Evolutionary conservation across 306 rosid species (phyloP), one percentile per base, ranked within the genome.

Genomic region (Lithocarpus polystachyus): DNA sequence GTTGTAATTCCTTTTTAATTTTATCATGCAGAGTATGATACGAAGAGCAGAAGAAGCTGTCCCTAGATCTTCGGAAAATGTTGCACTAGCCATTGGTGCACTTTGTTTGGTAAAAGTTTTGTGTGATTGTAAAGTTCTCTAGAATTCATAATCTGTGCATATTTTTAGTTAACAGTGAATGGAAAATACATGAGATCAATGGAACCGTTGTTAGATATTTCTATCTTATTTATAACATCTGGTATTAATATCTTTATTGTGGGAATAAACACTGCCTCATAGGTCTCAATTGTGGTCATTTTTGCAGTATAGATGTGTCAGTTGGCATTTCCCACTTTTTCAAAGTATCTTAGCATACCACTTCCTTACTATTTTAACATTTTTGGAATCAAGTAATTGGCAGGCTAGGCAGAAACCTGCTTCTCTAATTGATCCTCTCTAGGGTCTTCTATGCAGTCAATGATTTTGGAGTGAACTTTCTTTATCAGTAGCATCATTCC

Each of bases 51-150:
- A 89, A 80, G 95, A 83, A 86, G 91, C 92, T 77, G 80, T 92
- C 72, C 99, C 99, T 73, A 87, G 98, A 87, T 89, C 94, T 85
- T 93, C 98, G 75, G 99, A 91, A 85, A 95, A 95, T 85, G 88
- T 92, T 71, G 94, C 92, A n/a, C 89, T 95, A 83, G 99, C 99
- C 74, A 86, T 92, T 78, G 97, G 97, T 77, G 97, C 99, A 75
- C 92, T 95, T 71, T 91, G 96, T 87, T 84, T 31, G 89, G 99
- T 95, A 86, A 87, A 91, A 80, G 72, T 74, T 74, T 87, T 77
- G 35, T 67, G 78, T 81, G 75, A 45, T 61, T 74, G 29, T 55
- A 68, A 74, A 59, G 37, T 31, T 56, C 73, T 72, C 19, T 68
- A 56, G 33, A 40, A 31, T 76, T 77, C 17, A 70, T 79, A 48